These are phyloP conservation scores for Schwanniomyces vanrijiae DNA, from an alignment of 805 yeast genomes.

Conservation along the genomic window DNA sequence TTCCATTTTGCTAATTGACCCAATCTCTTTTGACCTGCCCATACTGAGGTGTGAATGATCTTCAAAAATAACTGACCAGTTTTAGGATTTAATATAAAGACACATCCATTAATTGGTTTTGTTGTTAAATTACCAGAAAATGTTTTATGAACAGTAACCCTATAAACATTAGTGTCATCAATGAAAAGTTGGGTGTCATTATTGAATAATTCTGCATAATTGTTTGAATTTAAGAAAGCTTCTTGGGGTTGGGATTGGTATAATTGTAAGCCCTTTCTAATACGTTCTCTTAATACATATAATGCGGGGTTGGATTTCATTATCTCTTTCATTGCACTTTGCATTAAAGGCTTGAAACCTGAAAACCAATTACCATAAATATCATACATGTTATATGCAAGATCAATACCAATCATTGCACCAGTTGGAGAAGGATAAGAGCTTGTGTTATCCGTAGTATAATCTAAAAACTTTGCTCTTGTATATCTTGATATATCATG, in stretches of 20 bases:
- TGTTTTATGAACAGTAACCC: constrained; percentile 89
- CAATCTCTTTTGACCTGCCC: constrained; percentile 95
- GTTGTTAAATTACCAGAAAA: constrained; percentile 91
- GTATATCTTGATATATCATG: constrained; percentile 95
- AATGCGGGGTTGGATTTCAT: constrained; percentile 95
- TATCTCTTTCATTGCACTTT: constrained; percentile 87
- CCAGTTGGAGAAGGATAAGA: constrained; percentile 94
- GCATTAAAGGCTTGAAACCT: constrained; percentile 86
- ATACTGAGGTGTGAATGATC: constrained; percentile 88
- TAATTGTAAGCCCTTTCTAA: constrained; percentile 89
- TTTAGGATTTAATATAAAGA: constrained; percentile 85
- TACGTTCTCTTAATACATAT: constrained; percentile 87
- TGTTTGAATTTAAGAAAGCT: constrained; percentile 82
- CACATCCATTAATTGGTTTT: constrained; percentile 90
- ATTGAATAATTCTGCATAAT: constrained; percentile 86
- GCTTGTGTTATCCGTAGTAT: constrained; percentile 82
- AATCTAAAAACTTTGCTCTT: constrained; percentile 88
- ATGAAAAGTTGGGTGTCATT: constrained; percentile 81
- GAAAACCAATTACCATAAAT: constrained; percentile 98
- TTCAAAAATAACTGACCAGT: constrained; percentile 88
- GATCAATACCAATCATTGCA: constrained; percentile 82
- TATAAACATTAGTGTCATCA: constrained; percentile 92
- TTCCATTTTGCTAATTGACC: constrained; percentile 97
- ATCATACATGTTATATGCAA: constrained; percentile 94
- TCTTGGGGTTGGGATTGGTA: constrained; percentile 94